phyloP scores from a whole-genome alignment of 2,329 filamentous ascomycete genomes.

The Fusarium neocosmosporiellum region DNA sequence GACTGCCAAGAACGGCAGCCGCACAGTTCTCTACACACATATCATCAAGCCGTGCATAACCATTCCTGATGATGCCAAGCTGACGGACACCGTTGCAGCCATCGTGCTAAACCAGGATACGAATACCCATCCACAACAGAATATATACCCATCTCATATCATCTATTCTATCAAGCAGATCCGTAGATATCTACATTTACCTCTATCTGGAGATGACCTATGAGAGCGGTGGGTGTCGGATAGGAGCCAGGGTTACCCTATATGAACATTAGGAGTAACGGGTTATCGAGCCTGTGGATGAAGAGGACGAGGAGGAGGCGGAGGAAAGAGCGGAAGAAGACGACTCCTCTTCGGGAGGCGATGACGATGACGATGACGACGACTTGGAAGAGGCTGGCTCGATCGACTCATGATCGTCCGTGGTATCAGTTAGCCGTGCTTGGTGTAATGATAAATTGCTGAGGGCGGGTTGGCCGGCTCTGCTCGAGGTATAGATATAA shows the following conservation, averaged over 20 bases:
- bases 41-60: background rate
- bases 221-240: background rate
- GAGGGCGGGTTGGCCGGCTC: too few species aligned
- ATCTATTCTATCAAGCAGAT: background rate
- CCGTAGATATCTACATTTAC: background rate
- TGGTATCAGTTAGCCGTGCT: too few species aligned
- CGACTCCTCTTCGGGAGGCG: background rate
- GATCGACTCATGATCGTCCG: background rate
- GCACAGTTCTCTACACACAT: background rate
- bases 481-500: too few species aligned
- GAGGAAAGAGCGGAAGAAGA: background rate
- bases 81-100: background rate
- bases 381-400: background rate
- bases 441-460: too few species aligned
- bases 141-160: background rate
- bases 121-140: background rate
- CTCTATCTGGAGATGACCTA: background rate
- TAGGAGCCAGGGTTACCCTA: background rate
- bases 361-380: background rate
- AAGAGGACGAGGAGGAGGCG: background rate
- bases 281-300: too few species aligned
- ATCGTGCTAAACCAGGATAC: background rate
- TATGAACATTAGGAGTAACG: background rate
- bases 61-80: background rate
- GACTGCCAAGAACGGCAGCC: background rate